Percentiles rank a stretch among this genome's conserved stretches.
Evolutionary conservation across 805 yeast genomes (phyloP).

Genomic region (Ogataea methanolica): DNA sequence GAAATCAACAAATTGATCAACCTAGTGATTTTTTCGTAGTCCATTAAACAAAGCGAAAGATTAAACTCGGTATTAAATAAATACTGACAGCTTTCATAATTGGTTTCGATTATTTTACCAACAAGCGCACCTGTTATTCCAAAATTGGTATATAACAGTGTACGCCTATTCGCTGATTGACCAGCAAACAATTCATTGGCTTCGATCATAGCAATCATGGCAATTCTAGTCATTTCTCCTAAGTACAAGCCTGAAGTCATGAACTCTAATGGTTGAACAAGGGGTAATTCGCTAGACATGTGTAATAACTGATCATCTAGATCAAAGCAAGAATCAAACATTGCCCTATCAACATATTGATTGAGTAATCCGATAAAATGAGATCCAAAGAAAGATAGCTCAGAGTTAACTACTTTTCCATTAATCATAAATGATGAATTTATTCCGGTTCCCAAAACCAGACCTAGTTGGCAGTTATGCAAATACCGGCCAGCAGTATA

Average conservation of each 20-base stretch:
- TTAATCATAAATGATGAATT: constrained; percentile 44
- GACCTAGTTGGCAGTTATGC: constrained; percentile 38
- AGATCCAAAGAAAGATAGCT: constrained; percentile 51
- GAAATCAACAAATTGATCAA: constrained; percentile 35
- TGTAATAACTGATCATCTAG: constrained; percentile 19
- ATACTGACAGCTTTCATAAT: neutral
- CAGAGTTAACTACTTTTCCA: constrained; percentile 40
- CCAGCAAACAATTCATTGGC: constrained; percentile 7
- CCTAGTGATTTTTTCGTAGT: constrained; percentile 3
- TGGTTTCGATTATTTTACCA: constrained; percentile 35
- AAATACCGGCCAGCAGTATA: constrained; percentile 45
- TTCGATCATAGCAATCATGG: constrained; percentile 32
- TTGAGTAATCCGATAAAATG: constrained; percentile 32
- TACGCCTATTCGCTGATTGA: neutral
- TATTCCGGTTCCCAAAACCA: constrained; percentile 68
- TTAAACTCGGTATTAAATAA: neutral
- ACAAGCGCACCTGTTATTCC: constrained; percentile 34
- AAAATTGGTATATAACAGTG: neutral
- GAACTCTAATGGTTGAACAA: constrained; percentile 55
- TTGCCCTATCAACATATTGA: constrained; percentile 37
- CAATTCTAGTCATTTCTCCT: constrained; percentile 47
- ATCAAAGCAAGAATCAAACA: constrained; percentile 14
- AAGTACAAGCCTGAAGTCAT: constrained; percentile 53
- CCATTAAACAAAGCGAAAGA: constrained; percentile 2
- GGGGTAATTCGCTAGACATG: constrained; percentile 18